Base-by-base conservation (phyloP, 306 rosid genomes). In the Medicago ruthenica region DNA sequence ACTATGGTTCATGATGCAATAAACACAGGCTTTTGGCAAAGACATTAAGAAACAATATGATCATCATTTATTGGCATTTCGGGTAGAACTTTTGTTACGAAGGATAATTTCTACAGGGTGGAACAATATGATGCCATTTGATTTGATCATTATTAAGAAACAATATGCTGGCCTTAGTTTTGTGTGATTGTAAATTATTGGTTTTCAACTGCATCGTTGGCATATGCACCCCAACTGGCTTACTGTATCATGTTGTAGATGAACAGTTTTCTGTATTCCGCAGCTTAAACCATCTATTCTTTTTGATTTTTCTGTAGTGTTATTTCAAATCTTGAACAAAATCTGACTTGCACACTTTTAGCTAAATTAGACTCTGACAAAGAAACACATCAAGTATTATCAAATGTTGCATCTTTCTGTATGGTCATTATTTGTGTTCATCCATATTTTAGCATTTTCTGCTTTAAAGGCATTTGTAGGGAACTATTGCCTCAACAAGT, bases 381-480 rank as follows among this genome's bases (percentile, higher is more conserved):
- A 54, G 31, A 69, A 67, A 50, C 1, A 50, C 62, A 12, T 71
- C 16, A 51, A 51, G 24, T 54, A 70, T 54, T 63, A 44, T 74
- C 74, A 74, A 34, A 83, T 74, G 76, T 73, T 73, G 72, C 71
- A 57, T 24, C 37, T 27, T 71, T 73, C 37, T 12, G 34, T 14
- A 42, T 42, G 39, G 31, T 67, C 34, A 21, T 42, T 42, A 45
- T 67, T 12, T 67, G 18, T 44, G 18, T 67, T 67, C 71, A 20
- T 67, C 64, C 31, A 44, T 82, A 44, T 53, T 59, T 20, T 78
- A 73, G 79, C 73, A 80, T 72, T 70, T 67, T 70, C 48, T 73
- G 44, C n/a, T 59, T 65, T 71, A 45, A 59, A 76, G 68, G 80
- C 51, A 40, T 47, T 48, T 77, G 20, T 21, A 54, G 22, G 69